Evolutionary conservation across 164 flowering plant genomes (phyloP), one percentile per base, ranked within the genome.

Genomic region (Nymphaea colorata): DNA sequence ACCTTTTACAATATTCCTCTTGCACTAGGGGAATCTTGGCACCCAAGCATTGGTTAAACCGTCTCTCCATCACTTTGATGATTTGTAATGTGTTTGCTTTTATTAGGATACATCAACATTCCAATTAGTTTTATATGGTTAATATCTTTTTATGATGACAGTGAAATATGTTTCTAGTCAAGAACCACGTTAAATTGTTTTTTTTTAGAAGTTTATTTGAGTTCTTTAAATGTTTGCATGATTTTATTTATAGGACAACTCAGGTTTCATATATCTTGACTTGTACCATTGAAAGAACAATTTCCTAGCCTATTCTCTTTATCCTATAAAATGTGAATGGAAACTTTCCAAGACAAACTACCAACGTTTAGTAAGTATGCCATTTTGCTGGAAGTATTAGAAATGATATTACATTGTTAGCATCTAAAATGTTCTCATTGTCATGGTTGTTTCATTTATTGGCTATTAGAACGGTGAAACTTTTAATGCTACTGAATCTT

Each of bases 11-110:
- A 64, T 61, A 75, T 87, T 62, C 96, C 95, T 55, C 73, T 90
- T 71, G 88, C 87, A 70, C 91, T 84, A 15, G 96, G 98, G 71
- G 99, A 94, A 88, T 82, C 96, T 64, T 94, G 99, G 99, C 96
- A 94, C 75, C 87, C 87, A 10, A 88, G 85, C 76, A 96, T n/a
- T 94, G 80, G 80, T 89, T 60, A 94, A 94, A 76, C 69, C 90
- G 86, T 80, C 88, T 62, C 87, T 94, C 65, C 86, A 84, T 78
- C 96, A 88, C 76, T 93, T 96, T 41, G 87, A 91, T 66, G 99
- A 94, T 97, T 90, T 84, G 18, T 55, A 12, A 55, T 7, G n/a
- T n/a, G n/a, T 55, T 55, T n/a, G n/a, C n/a, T n/a, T n/a, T n/a
- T n/a, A n/a, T n/a, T n/a, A n/a, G n/a, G n/a, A n/a, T n/a, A n/a